Evolutionary conservation across 192 early-diverging fungal species (phyloP).

Genomic region (Umbelopsis ramanniana): DNA sequence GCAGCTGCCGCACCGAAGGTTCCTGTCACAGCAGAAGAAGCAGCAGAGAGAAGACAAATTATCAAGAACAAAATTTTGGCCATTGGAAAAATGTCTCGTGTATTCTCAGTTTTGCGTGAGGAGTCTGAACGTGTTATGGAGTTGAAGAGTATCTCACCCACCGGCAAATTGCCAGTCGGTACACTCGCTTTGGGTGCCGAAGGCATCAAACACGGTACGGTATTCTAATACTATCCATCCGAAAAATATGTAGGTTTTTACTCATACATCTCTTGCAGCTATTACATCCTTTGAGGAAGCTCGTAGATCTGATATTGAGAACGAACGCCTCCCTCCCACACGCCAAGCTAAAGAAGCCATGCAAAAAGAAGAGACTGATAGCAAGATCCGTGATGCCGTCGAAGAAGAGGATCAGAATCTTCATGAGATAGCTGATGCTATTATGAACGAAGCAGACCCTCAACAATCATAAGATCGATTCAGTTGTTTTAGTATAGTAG

Average conservation of each 20-base stretch:
- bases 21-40: conserved; percentile 45
- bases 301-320: conserved; percentile 86
- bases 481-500: conserved; percentile 16
- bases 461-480: background rate
- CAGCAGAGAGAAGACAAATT: conserved; percentile 65
- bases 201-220: conserved; percentile 85
- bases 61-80: conserved; percentile 92
- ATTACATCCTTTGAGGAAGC: conserved; percentile 95
- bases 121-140: conserved; percentile 94
- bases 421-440: conserved; percentile 38
- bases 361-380: conserved; percentile 38
- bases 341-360: conserved; percentile 51
- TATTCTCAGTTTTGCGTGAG: conserved; percentile 88
- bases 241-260: background rate
- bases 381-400: conserved; percentile 38
- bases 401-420: conserved; percentile 37
- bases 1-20: conserved; percentile 17
- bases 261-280: conserved; percentile 45
- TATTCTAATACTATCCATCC: background rate
- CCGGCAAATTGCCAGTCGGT: conserved; percentile 83
- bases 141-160: conserved; percentile 87
- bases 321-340: conserved; percentile 89
- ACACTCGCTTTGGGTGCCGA: conserved; percentile 88
- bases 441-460: conserved; percentile 28
- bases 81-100: conserved; percentile 87